Evolutionary conservation across 768 basidiomycete genomes (phyloP).

Genomic region (Kwoniella pini): DNA sequence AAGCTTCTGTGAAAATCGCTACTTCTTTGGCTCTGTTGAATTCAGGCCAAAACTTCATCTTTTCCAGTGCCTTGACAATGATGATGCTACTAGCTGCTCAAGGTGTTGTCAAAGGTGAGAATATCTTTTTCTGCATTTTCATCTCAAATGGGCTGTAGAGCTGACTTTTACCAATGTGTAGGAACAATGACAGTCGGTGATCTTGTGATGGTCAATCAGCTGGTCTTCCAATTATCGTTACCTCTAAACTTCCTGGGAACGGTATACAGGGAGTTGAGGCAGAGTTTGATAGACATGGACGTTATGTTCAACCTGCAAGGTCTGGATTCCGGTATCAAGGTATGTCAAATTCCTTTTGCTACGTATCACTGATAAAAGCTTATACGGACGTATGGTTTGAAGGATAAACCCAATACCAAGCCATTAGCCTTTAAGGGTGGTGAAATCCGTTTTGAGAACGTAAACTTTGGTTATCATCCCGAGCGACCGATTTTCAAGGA

Average conservation of each 20-base stretch:
- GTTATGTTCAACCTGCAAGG: slow-evolving; percentile 85
- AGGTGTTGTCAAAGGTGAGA: slow-evolving; percentile 82
- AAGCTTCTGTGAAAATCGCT: slow-evolving; percentile 88
- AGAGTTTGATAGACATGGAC: slow-evolving; percentile 97
- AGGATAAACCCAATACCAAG: slow-evolving; percentile 71
- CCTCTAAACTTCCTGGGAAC: slow-evolving; percentile 95
- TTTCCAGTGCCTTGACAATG: slow-evolving; percentile 84
- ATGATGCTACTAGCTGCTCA: slow-evolving; percentile 98
- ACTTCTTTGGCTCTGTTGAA: slow-evolving; percentile 91
- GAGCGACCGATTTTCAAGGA: slow-evolving; percentile 86
- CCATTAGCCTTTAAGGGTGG: slow-evolving; percentile 75
- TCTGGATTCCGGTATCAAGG: slow-evolving; percentile 71
- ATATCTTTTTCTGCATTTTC: neutral
- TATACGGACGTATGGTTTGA: slow-evolving; percentile 2
- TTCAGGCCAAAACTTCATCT: slow-evolving; percentile 95
- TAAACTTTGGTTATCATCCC: slow-evolving; percentile 88
- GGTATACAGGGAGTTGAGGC: slow-evolving; percentile 94
- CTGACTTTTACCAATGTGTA: slow-evolving; percentile 48
- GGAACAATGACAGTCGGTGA: slow-evolving; percentile 98
- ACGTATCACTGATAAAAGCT: neutral
- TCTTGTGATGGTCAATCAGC: slow-evolving; percentile 97
- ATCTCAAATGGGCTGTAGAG: no score
- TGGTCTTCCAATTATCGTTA: slow-evolving; percentile 94
- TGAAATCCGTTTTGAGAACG: slow-evolving; percentile 87
- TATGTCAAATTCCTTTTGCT: slow-evolving; percentile 47